A percentile compares a stretch with the other conserved stretches of the same genome.
phyloP scores from a whole-genome alignment of 2,329 filamentous ascomycete species.

The Monilinia aucupariae region DNA sequence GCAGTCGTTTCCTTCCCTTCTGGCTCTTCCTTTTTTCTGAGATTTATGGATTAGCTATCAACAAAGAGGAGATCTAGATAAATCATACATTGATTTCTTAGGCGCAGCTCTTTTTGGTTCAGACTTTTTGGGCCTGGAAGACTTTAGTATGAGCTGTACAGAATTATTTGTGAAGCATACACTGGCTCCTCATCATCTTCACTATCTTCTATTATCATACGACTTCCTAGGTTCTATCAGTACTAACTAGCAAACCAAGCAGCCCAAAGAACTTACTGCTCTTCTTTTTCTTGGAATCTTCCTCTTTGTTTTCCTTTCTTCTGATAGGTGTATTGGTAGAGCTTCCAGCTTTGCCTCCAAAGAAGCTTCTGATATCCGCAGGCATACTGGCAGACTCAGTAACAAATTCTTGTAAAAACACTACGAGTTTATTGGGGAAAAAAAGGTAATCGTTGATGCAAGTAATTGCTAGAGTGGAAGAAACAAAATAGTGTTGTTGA shows the following conservation, averaged over 20 bases:
- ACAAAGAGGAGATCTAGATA: not conserved
- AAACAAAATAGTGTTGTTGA: conserved; percentile 6
- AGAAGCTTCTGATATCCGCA: conserved; percentile 85
- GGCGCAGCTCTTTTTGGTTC: conserved; percentile 52
- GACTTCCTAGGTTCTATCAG: conserved; percentile 40
- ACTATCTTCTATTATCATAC: conserved; percentile 75
- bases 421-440: not conserved
- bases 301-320: conserved; percentile 38
- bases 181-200: conserved; percentile 60
- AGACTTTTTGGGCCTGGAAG: conserved; percentile 37
- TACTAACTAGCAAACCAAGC: conserved; percentile 6
- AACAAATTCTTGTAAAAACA: not conserved
- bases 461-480: conserved; percentile 11
- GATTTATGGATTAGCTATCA: not conserved
- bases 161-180: conserved; percentile 27
- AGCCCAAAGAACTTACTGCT: conserved; percentile 25
- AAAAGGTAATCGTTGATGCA: not conserved
- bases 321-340: conserved; percentile 47
- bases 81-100: conserved; percentile 51
- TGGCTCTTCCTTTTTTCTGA: conserved; percentile 31
- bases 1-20: conserved; percentile 35
- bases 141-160: conserved; percentile 23
- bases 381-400: conserved; percentile 55
- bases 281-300: conserved; percentile 34
- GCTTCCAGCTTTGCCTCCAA: conserved; percentile 59